These are phyloP conservation scores for Vanilla planifolia DNA, from an alignment of 106 monocot species.

Conservation along the genomic window DNA sequence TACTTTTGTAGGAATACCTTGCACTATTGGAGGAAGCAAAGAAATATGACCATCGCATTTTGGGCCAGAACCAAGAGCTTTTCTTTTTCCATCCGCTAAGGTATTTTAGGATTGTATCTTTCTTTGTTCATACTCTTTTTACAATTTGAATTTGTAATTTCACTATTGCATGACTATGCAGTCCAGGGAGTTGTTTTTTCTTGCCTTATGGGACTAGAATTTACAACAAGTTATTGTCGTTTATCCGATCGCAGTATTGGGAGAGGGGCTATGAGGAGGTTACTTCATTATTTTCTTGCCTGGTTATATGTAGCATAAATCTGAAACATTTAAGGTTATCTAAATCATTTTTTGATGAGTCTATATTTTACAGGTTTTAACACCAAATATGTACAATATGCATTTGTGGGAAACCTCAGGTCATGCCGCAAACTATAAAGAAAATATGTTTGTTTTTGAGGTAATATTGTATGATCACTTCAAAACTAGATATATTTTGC, in stretches of 20 bases:
- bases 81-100: conserved; percentile 97
- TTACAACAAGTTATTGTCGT: conserved; percentile 88
- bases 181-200: conserved; percentile 99
- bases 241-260: conserved; percentile 65
- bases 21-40: conserved; percentile 82
- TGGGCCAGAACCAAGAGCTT: conserved; percentile 92
- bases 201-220: conserved; percentile 80
- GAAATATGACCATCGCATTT: conserved; percentile 86
- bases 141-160: conserved; percentile 3
- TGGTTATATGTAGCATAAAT: not conserved
- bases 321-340: not conserved
- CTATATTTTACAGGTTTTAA: conserved; percentile 50
- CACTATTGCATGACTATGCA: conserved; percentile 19
- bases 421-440: conserved; percentile 98
- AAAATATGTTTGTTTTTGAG: conserved; percentile 99
- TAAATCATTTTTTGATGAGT: not conserved
- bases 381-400: conserved; percentile 98
- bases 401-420: conserved; percentile 99
- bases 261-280: conserved; percentile 98
- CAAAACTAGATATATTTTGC: too few relatives aligned
- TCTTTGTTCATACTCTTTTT: not conserved
- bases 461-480: conserved; percentile 35
- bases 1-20: conserved; percentile 66
- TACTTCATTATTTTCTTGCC: conserved; percentile 8
- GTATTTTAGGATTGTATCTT: conserved; percentile 25